Conservation (phyloP, 2,329 filamentous ascomycete genomes). For the Macroventuria anomochaeta region DNA sequence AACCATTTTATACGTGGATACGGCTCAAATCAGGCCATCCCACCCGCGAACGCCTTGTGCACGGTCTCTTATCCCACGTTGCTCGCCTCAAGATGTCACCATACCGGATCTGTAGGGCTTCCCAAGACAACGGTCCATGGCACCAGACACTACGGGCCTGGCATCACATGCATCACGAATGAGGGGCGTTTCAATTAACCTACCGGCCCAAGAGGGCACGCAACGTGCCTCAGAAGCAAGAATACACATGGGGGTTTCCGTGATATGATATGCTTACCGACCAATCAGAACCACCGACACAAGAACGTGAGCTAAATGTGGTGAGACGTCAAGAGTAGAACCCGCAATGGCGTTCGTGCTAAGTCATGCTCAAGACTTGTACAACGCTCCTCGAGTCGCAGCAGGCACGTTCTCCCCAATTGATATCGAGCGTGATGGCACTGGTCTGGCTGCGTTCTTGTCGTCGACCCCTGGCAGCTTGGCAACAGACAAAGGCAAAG, state of each 20-base stretch:
- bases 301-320: constrained; percentile 28
- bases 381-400: constrained; percentile 9
- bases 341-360: constrained; percentile 23
- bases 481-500: not conserved
- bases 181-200: not conserved
- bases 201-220: constrained; percentile 12
- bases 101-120: not conserved
- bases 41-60: not conserved
- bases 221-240: constrained; percentile 19
- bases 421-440: constrained; percentile 20
- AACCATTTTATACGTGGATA: not conserved
- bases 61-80: not conserved
- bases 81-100: not conserved
- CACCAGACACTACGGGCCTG: constrained; percentile 18
- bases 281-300: constrained; percentile 27
- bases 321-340: constrained; percentile 20
- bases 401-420: constrained; percentile 19
- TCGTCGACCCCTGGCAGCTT: not conserved
- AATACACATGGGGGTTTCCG: constrained; percentile 19
- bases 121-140: constrained; percentile 26
- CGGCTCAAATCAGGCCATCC: not conserved
- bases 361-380: constrained; percentile 20
- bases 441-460: constrained; percentile 1
- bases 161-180: constrained; percentile 9
- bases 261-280: not conserved